A percentile compares a stretch with the other conserved stretches of the same genome.
Conservation (phyloP, 2,329 filamentous ascomycete genomes). For the Phialophora macrospora region DNA sequence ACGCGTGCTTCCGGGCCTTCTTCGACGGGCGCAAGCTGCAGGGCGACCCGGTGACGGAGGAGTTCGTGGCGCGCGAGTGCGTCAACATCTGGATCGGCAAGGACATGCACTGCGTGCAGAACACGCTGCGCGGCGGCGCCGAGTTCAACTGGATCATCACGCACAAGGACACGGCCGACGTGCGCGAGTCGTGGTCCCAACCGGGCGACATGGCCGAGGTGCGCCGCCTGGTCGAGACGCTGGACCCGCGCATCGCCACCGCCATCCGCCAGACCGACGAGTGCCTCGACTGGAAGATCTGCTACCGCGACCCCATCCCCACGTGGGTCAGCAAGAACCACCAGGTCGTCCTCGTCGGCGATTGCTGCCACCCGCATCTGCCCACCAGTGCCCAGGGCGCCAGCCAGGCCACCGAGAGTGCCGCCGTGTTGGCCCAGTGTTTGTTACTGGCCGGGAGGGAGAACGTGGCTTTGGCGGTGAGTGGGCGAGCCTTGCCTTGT, state of each 20-base stretch:
- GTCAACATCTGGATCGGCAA: slow-evolving; percentile 61
- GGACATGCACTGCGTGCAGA: slow-evolving; percentile 57
- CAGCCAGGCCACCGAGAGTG: slow-evolving; percentile 52
- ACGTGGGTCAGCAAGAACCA: slow-evolving; percentile 40
- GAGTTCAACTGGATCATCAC: slow-evolving; percentile 58
- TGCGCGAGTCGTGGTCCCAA: slow-evolving; percentile 62
- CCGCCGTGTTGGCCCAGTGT: slow-evolving; percentile 44
- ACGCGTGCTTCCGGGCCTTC: slow-evolving; percentile 42
- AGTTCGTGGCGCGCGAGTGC: slow-evolving; percentile 60
- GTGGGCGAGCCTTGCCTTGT: background rate
- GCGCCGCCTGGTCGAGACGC: slow-evolving; percentile 56
- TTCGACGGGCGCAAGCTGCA: slow-evolving; percentile 52
- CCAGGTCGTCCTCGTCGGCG: slow-evolving; percentile 44
- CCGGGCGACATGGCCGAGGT: slow-evolving; percentile 60
- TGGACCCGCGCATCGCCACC: slow-evolving; percentile 56
- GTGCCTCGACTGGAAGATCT: slow-evolving; percentile 44
- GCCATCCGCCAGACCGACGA: slow-evolving; percentile 50
- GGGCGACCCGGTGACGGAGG: slow-evolving; percentile 57
- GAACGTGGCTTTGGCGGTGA: slow-evolving; percentile 32
- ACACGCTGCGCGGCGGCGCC: slow-evolving; percentile 57
- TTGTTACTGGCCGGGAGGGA: slow-evolving; percentile 31
- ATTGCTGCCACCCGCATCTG: slow-evolving; percentile 49
- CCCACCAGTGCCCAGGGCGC: slow-evolving; percentile 53
- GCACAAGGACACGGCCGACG: slow-evolving; percentile 54
- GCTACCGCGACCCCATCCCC: slow-evolving; percentile 41